Conservation (phyloP, 257 asterid species). For the Forsythia suspensa region DNA sequence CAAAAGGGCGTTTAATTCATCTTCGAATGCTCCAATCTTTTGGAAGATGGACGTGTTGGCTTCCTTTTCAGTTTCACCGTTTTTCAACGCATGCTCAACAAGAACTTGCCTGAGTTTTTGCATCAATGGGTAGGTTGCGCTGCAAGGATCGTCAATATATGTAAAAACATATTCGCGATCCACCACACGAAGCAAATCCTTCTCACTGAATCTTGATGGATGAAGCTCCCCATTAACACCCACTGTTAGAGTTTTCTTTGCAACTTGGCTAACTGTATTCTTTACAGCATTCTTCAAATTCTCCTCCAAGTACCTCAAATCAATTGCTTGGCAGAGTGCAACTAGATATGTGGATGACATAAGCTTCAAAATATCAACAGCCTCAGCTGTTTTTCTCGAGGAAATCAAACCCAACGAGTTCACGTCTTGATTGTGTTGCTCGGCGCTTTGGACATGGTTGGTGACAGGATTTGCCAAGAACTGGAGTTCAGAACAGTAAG, state of each 20-base stretch:
- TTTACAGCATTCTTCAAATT: constrained; percentile 42
- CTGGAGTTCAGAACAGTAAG: constrained; percentile 53
- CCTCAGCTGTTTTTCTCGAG: constrained; percentile 47
- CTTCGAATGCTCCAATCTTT: constrained; percentile 45
- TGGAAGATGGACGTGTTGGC: constrained; percentile 46
- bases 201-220: constrained; percentile 50
- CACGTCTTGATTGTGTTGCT: constrained; percentile 61
- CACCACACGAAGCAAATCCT: constrained; percentile 46
- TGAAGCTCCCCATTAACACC: constrained; percentile 50
- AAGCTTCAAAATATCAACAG: constrained; percentile 45
- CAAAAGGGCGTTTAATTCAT: constrained; percentile 35
- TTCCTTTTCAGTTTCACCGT: constrained; percentile 43
- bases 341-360: constrained; percentile 45
- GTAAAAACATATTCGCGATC: constrained; percentile 44
- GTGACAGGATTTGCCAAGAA: constrained; percentile 52
- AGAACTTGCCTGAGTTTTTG: constrained; percentile 46
- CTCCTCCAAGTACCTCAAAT: constrained; percentile 50
- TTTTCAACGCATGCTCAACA: constrained; percentile 45
- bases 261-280: constrained; percentile 49
- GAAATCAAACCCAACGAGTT: constrained; percentile 53
- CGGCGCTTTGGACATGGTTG: constrained; percentile 53
- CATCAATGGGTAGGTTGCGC: constrained; percentile 42
- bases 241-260: constrained; percentile 37
- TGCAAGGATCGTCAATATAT: constrained; percentile 47
- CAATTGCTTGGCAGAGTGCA: constrained; percentile 51